phyloP scores from a whole-genome alignment of 768 basidiomycete species.

The Cyathus striatus region DNA sequence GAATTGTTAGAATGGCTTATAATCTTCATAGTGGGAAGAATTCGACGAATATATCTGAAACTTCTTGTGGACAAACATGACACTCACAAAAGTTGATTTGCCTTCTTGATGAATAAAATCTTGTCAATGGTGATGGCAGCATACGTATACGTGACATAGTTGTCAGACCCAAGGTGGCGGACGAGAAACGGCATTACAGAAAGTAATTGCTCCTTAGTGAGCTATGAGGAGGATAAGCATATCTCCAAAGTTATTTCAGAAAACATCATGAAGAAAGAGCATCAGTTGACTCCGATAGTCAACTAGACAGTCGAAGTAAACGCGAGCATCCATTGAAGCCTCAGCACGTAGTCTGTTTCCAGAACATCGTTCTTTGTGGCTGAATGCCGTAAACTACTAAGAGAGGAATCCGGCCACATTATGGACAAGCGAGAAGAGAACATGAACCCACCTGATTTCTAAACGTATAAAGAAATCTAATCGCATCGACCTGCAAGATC shows the following conservation, averaged over 20 bases:
- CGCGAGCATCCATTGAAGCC: too few species aligned
- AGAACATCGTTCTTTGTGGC: too few species aligned
- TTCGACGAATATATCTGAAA: not conserved
- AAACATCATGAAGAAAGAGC: too few species aligned
- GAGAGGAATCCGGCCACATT: too few species aligned
- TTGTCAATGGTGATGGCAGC: slow-evolving; percentile 98
- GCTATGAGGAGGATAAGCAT: slow-evolving; percentile 30
- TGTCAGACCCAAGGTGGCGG: slow-evolving; percentile 73
- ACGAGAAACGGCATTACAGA: slow-evolving; percentile 86
- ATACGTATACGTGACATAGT: slow-evolving; percentile 94
- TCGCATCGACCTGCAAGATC: slow-evolving; percentile 93
- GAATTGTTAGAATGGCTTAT: too few species aligned
- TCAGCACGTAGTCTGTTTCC: too few species aligned
- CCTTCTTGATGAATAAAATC: slow-evolving; percentile 85
- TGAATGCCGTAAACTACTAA: too few species aligned
- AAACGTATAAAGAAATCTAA: slow-evolving; percentile 92
- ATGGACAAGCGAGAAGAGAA: too few species aligned
- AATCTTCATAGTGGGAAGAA: too few species aligned
- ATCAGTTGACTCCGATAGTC: too few species aligned
- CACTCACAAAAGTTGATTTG: slow-evolving; percentile 66
- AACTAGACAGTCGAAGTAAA: too few species aligned
- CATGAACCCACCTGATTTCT: slow-evolving; percentile 98
- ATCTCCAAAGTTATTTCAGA: not conserved
- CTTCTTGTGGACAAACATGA: not conserved
- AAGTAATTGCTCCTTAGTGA: slow-evolving; percentile 90